These are phyloP conservation scores for Pseudogymnoascus sp. DNA, from an alignment of 2,329 filamentous ascomycete genomes.

Conservation along the genomic window DNA sequence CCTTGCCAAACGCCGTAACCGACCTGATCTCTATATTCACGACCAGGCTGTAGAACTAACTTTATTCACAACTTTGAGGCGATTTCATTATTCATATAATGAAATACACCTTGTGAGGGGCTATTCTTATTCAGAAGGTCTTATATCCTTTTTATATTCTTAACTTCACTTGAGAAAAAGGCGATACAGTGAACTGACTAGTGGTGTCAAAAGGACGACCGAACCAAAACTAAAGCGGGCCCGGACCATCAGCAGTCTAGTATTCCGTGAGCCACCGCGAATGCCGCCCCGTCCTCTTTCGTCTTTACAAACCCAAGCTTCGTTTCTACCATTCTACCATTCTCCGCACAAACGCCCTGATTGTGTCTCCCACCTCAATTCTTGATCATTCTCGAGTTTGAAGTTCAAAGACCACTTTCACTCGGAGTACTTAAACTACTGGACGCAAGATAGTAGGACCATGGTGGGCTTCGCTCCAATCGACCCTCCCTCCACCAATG, in stretches of 20 bases:
- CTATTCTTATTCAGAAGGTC: not conserved
- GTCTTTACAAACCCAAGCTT: conserved; percentile 7
- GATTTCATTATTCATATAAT: not conserved
- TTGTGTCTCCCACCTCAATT: not conserved
- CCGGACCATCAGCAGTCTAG: conserved; percentile 4
- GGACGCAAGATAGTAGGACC: not conserved
- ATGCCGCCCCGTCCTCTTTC: conserved; percentile 3
- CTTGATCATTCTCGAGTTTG: not conserved
- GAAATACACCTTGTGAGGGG: not conserved
- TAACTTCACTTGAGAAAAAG: not conserved
- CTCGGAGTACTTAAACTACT: not conserved
- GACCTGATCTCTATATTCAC: not conserved
- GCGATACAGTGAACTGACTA: not conserved
- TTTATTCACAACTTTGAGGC: not conserved
- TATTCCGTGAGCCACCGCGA: not conserved
- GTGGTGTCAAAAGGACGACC: not conserved
- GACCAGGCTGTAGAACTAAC: not conserved
- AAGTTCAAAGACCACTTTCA: not conserved
- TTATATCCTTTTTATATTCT: not conserved
- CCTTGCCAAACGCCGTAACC: not conserved
- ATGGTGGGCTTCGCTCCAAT: conserved; percentile 42
- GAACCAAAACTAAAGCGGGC: conserved; percentile 5
- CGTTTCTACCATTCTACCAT: not conserved
- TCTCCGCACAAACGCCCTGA: not conserved
- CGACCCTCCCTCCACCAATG: conserved; percentile 44